Evolutionary conservation across 2,329 filamentous ascomycete genomes (phyloP), one percentile per base, ranked within the genome.

Genomic region (Clonostachys rosea): DNA sequence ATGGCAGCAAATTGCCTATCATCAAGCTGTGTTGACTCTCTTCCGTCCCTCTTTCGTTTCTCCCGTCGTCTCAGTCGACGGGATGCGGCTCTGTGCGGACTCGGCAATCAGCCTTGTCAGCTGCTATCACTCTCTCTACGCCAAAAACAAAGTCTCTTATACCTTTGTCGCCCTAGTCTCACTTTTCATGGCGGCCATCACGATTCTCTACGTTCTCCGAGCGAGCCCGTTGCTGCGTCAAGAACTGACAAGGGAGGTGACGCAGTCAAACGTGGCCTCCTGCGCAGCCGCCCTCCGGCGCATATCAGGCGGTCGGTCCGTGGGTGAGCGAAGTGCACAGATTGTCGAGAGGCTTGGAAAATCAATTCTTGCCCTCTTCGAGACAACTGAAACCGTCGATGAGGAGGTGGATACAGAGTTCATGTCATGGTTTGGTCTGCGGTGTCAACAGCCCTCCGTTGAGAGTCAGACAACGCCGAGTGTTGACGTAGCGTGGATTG

Each of bases 1-100:
- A 20, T 60, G 58, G 59, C 59, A 59, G 41, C 54, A 60, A 20
- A 61, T 58, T 14, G 57, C 57, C 1, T 58, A 56, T 36, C 57
- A 58, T 36, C 54, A 58, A 33, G 58, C 55, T 10, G 48, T 59
- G 12, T 46, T 59, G 35, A 51, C 52, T 11, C 48, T 59, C 12
- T 52, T 59, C 42, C 47, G 56, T 8, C 58, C 57, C 14, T 60
- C 57, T 1, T 54, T 52, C 14, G 54, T 52, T 2, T 52, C 48
- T 3, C 55, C 50, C 0, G 47, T 44, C 13, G 20, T 54, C 12
- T 42, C 40, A 4, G n/a, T 42, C 40, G 47, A 50, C 13, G 49
- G 45, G 10, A 35, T 55, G 11, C 50, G 50, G 2, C 47, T 49
- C 9, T 55, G 52, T 20, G 46, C 44, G 3, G 53, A 55, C 42